phyloP scores from a whole-genome alignment of 2,329 filamentous ascomycete species.

The Cladosporium sp. region DNA sequence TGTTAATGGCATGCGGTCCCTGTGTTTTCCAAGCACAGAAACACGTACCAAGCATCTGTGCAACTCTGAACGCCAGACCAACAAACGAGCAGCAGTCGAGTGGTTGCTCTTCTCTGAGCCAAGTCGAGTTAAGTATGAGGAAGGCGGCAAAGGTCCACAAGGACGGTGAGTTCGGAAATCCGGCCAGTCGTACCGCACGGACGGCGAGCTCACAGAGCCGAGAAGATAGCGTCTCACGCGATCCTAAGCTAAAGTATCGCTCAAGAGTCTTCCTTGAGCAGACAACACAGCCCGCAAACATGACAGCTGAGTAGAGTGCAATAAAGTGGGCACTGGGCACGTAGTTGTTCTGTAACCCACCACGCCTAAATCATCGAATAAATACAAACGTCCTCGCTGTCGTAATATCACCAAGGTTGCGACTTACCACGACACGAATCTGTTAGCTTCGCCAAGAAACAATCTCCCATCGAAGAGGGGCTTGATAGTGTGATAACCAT shows the following conservation, averaged over 20 bases:
- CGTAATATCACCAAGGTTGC: not conserved
- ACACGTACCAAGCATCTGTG: slow-evolving; percentile 40
- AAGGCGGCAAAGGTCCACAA: slow-evolving; percentile 44
- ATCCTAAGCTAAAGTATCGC: slow-evolving; percentile 19
- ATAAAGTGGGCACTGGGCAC: slow-evolving; percentile 20
- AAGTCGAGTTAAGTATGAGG: slow-evolving; percentile 31
- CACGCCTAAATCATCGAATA: slow-evolving; percentile 8
- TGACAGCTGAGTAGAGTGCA: slow-evolving; percentile 19
- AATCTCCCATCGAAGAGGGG: slow-evolving; percentile 17
- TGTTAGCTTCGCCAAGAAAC: slow-evolving; percentile 18
- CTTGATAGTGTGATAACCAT: slow-evolving; percentile 21
- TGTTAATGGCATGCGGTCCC: too few species aligned
- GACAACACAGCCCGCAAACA: slow-evolving; percentile 23
- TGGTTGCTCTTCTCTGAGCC: slow-evolving; percentile 47
- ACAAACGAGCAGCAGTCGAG: slow-evolving; percentile 47
- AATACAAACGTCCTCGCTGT: not conserved
- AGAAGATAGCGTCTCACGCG: slow-evolving; percentile 18
- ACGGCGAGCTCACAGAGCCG: slow-evolving; percentile 20
- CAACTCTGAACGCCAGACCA: slow-evolving; percentile 43
- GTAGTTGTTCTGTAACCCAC: slow-evolving; percentile 18
- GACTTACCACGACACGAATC: slow-evolving; percentile 19
- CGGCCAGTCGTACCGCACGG: slow-evolving; percentile 20
- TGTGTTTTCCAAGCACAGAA: too few species aligned
- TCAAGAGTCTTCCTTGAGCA: slow-evolving; percentile 19
- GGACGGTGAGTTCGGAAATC: slow-evolving; percentile 43